A percentile compares a stretch with the other conserved stretches of the same genome.
Conservation (phyloP, 1,284 basidiomycete species). For the Ustilago crameri region DNA sequence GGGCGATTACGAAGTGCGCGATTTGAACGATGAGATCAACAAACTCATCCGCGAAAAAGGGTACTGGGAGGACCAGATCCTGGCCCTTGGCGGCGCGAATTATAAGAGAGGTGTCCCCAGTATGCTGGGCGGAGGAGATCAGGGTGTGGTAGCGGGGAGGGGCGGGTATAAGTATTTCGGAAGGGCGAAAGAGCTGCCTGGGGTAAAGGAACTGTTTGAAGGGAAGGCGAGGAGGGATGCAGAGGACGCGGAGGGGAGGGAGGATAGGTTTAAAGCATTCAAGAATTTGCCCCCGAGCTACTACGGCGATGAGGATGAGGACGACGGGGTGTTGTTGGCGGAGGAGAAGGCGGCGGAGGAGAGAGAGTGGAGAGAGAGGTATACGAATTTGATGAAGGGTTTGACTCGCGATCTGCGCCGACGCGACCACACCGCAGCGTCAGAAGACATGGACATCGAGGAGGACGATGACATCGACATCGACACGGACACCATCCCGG, state of each 20-base stretch:
- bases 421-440: neutral
- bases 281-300: conserved; percentile 86
- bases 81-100: conserved; percentile 93
- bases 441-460: conserved; percentile 13
- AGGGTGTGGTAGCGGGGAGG: conserved; percentile 73
- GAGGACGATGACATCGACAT: conserved; percentile 9
- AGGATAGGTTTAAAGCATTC: conserved; percentile 87
- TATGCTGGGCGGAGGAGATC: conserved; percentile 92
- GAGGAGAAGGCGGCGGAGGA: conserved; percentile 48
- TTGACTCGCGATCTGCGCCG: conserved; percentile 10
- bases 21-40: conserved; percentile 98
- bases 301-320: conserved; percentile 90
- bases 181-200: conserved; percentile 93
- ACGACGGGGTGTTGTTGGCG: conserved; percentile 76
- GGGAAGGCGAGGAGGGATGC: conserved; percentile 77
- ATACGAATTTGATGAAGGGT: conserved; percentile 9
- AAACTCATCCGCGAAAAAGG: conserved; percentile 91
- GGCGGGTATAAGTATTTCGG: conserved; percentile 99
- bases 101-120: conserved; percentile 85
- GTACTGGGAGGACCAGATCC: conserved; percentile 97
- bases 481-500: conserved; percentile 21
- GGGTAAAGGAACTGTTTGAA: conserved; percentile 91
- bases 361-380: conserved; percentile 75
- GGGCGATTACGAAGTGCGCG: conserved; percentile 94
- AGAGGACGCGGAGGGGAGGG: conserved; percentile 78